These are phyloP conservation scores for Kokia cookei DNA, from an alignment of 441 rosid species.

Conservation along the genomic window DNA sequence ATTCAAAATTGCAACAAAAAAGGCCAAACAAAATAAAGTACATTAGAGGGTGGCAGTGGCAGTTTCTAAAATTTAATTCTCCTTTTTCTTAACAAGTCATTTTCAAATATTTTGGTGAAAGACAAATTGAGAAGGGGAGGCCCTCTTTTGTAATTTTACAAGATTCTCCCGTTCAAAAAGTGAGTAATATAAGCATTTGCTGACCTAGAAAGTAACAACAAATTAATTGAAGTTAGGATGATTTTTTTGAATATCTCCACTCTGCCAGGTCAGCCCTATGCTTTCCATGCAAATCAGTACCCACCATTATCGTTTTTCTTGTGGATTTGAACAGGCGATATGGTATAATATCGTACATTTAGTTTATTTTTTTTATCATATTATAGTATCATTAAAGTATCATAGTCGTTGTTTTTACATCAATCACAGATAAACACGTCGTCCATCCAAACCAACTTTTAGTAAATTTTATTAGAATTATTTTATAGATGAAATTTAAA, in stretches of 20 bases:
- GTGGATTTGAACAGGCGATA: too few species aligned
- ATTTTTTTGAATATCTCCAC: constrained; percentile 1
- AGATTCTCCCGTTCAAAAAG: not conserved
- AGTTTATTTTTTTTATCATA: too few species aligned
- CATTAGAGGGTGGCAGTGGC: not conserved
- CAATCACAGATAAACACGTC: too few species aligned
- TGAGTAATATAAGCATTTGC: not conserved
- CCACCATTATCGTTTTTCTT: not conserved
- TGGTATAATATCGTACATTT: too few species aligned
- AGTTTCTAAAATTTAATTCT: not conserved
- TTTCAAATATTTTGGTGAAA: not conserved
- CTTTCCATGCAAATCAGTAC: not conserved
- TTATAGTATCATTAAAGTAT: too few species aligned
- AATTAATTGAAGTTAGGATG: not conserved
- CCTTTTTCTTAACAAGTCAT: not conserved
- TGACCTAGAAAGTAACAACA: not conserved
- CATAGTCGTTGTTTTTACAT: too few species aligned
- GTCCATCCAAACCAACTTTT: too few species aligned
- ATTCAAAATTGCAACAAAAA: not conserved
- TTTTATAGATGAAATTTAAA: too few species aligned
- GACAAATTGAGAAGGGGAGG: not conserved
- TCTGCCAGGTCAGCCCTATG: not conserved
- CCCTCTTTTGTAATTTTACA: not conserved
- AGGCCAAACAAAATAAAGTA: not conserved
- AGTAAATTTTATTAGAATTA: too few species aligned